These are phyloP conservation scores for Aciculosporium take DNA, from an alignment of 2,329 filamentous ascomycete species.

Conservation along the genomic window DNA sequence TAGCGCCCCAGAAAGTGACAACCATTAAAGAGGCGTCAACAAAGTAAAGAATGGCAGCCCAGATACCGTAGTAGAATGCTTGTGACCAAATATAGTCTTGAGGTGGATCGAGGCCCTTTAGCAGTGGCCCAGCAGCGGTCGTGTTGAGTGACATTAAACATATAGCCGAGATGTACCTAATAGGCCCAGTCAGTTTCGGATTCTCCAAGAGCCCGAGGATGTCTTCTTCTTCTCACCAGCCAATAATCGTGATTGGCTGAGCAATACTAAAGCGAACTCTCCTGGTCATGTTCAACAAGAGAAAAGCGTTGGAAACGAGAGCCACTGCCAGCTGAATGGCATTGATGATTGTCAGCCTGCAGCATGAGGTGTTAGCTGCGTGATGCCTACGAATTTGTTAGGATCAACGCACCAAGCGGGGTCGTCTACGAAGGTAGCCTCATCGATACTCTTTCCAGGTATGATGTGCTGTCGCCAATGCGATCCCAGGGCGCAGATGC, in stretches of 20 bases:
- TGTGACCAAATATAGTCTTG: slow-evolving; percentile 55
- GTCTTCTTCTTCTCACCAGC: slow-evolving; percentile 46
- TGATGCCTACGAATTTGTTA: too few relatives aligned
- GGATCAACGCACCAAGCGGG: slow-evolving; percentile 48
- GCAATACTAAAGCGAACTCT: slow-evolving; percentile 68
- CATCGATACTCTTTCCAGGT: slow-evolving; percentile 30
- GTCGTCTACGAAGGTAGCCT: slow-evolving; percentile 44
- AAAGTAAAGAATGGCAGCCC: slow-evolving; percentile 67
- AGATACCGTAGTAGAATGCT: slow-evolving; percentile 76
- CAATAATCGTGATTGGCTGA: slow-evolving; percentile 66
- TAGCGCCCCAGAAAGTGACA: slow-evolving; percentile 67
- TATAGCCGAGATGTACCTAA: slow-evolving; percentile 45
- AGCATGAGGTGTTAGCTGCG: not conserved
- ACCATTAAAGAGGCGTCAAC: slow-evolving; percentile 62
- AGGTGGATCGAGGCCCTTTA: slow-evolving; percentile 19
- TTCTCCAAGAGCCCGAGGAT: not conserved
- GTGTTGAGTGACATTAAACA: slow-evolving; percentile 52
- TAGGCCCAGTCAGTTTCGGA: not conserved
- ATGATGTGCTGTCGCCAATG: slow-evolving; percentile 54
- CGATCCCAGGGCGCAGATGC: slow-evolving; percentile 70
- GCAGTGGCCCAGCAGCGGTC: slow-evolving; percentile 47
- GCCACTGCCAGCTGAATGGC: slow-evolving; percentile 63
- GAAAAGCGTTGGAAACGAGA: slow-evolving; percentile 62
- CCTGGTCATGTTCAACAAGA: slow-evolving; percentile 77
- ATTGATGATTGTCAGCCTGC: slow-evolving; percentile 61